phyloP scores from a whole-genome alignment of 1,284 basidiomycete genomes.

The Flammula alnicola region DNA sequence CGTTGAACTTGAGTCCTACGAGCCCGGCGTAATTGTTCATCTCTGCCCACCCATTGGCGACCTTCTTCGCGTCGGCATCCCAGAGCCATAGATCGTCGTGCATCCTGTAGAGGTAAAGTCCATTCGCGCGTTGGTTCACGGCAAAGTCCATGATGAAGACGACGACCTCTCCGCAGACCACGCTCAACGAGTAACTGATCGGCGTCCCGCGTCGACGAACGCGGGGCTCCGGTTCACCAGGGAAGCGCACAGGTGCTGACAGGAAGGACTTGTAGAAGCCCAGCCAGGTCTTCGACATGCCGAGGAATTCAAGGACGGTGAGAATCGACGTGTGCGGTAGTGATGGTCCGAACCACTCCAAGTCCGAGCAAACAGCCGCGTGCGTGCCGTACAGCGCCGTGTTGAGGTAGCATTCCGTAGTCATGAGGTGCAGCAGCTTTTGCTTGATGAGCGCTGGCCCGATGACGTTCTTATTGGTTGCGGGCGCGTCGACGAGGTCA shows the following conservation, averaged over 20 bases:
- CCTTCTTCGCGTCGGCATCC: slow-evolving; percentile 36
- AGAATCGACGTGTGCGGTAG: slow-evolving; percentile 44
- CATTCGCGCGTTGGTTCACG: slow-evolving; percentile 43
- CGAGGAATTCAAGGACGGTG: slow-evolving; percentile 43
- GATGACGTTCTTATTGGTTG: background rate
- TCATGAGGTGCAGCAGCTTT: slow-evolving; percentile 41
- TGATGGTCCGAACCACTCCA: slow-evolving; percentile 52
- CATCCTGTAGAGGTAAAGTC: slow-evolving; percentile 45
- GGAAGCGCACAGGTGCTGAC: slow-evolving; percentile 38
- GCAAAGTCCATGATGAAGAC: slow-evolving; percentile 49
- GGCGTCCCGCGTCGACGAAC: slow-evolving; percentile 41
- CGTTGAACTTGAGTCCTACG: slow-evolving; percentile 43
- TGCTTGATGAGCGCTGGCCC: slow-evolving; percentile 31
- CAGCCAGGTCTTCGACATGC: slow-evolving; percentile 41
- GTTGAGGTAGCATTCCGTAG: slow-evolving; percentile 43
- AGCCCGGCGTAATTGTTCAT: slow-evolving; percentile 41
- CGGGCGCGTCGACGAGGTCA: slow-evolving; percentile 29
- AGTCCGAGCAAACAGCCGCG: slow-evolving; percentile 42
- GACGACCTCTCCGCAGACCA: slow-evolving; percentile 41
- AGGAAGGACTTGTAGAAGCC: slow-evolving; percentile 44
- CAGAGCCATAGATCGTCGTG: slow-evolving; percentile 51
- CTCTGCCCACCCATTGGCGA: slow-evolving; percentile 41
- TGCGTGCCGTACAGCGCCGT: slow-evolving; percentile 36
- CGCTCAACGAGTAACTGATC: slow-evolving; percentile 40
- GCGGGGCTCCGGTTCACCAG: slow-evolving; percentile 32